Evolutionary conservation across 2,329 filamentous ascomycete species (phyloP).

Genomic region (Aspergillus thermomutatus): DNA sequence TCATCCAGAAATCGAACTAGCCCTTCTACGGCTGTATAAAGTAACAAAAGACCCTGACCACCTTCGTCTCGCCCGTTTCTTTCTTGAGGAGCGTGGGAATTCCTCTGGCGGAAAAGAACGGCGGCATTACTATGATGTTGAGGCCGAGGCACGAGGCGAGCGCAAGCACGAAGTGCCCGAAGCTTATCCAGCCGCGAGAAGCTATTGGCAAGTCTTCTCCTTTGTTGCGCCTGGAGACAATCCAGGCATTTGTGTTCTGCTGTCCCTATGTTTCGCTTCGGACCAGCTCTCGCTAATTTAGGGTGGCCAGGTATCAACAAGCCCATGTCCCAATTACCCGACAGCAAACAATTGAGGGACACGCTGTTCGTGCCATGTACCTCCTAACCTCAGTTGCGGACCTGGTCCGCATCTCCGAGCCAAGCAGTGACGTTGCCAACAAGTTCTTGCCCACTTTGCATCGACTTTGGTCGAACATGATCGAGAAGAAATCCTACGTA

Average conservation of each 20-base stretch:
- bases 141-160: slow-evolving; percentile 47
- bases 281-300: neutral
- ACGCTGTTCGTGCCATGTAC: slow-evolving; percentile 60
- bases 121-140: slow-evolving; percentile 54
- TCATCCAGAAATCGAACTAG: slow-evolving; percentile 55
- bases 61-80: slow-evolving; percentile 53
- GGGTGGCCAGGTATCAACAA: slow-evolving; percentile 47
- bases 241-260: neutral
- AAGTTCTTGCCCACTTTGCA: slow-evolving; percentile 36
- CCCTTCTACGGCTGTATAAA: slow-evolving; percentile 46
- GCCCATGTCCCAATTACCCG: slow-evolving; percentile 54
- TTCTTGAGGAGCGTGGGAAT: slow-evolving; percentile 58
- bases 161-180: slow-evolving; percentile 44
- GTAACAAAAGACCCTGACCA: slow-evolving; percentile 38
- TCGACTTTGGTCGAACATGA: slow-evolving; percentile 59
- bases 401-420: slow-evolving; percentile 39
- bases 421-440: slow-evolving; percentile 8
- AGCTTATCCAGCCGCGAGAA: slow-evolving; percentile 43
- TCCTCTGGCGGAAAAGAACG: slow-evolving; percentile 39
- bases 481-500: slow-evolving; percentile 59
- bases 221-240: neutral
- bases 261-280: neutral
- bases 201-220: slow-evolving; percentile 32
- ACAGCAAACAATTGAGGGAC: slow-evolving; percentile 56
- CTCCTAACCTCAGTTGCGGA: slow-evolving; percentile 59